Base-by-base conservation (phyloP, 768 basidiomycete species). In the Sistotremastrum suecicum region DNA sequence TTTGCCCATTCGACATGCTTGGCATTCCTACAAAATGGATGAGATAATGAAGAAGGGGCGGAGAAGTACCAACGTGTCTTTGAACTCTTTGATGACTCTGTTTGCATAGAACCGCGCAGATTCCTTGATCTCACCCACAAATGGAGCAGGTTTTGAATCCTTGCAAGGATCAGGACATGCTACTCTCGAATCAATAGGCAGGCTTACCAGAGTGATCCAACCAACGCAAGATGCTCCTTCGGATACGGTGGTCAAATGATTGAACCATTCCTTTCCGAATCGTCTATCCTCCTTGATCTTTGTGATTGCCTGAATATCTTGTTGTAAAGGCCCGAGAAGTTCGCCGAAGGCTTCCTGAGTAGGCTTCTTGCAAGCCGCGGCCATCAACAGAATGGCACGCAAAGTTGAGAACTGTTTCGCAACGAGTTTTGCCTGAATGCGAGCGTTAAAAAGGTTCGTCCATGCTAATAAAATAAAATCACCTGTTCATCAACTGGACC, bases 1-100 rank as follows among this genome's bases (percentile, higher is more conserved):
- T 76, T 78, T 8, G 84, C 84, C 92, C 94, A 99, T 58, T 90
- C 87, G 10, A 78, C 72, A 53, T 92, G 90, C 53, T 80, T 83
- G 7, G 78, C 66, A 57, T 97, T 84, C 58, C 94, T 97, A 54
- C n/a, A 34, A 36, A 48, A 39, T 12, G 20, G 33, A 11, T 38
- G 31, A 48, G 42, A 34, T 11, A 20, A 41, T 54, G 30, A 60
- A 12, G 7, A 33, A 42, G 36, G 34, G 43, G 34, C n/a, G 30
- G 43, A 30, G 39, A 35, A 8, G 51, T 3, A 58, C 83, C 47
- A 49, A 90, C 94, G 87, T 88, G 5, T 88, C 86, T 61, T 89
- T 98, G 71, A 74, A 88, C 51, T 92, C 88, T 62, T 90, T 88
- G 63, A 90, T 80, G 40, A 98, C 74, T 48, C 80, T 78, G 62